phyloP scores from a whole-genome alignment of 148 eudicot genomes.

The Selenicereus undatus region DNA sequence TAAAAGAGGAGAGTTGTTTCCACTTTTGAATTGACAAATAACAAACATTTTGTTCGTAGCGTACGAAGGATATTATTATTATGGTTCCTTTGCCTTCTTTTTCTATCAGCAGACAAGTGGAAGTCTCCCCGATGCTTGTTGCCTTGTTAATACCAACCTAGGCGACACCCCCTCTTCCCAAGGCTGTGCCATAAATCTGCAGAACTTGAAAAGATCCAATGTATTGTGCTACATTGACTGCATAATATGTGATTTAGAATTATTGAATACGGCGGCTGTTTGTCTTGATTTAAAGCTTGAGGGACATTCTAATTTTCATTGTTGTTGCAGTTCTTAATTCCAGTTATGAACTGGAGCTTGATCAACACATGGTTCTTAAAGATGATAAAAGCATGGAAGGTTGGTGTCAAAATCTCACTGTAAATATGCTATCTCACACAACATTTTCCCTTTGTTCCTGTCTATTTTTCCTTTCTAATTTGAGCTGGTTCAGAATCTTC shows the following conservation, averaged over 20 bases:
- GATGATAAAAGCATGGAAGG: not conserved
- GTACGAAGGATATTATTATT: not conserved
- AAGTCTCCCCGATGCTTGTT: not conserved
- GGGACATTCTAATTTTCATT: not conserved
- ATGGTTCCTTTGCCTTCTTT: not conserved
- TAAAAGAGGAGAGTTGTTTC: not conserved
- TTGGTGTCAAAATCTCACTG: not conserved
- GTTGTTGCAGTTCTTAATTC: constrained; percentile 6
- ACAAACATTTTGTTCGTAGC: no score
- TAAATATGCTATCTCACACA: not conserved
- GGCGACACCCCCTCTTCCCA: not conserved
- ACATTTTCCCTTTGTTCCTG: not conserved
- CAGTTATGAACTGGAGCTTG: not conserved
- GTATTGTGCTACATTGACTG: not conserved
- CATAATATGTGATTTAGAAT: no score
- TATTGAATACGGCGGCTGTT: no score
- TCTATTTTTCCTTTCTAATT: not conserved
- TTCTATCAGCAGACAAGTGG: not conserved
- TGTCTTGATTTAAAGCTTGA: no score
- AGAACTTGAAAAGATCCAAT: not conserved
- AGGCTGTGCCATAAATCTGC: not conserved
- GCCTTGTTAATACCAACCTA: not conserved
- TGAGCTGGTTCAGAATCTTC: not conserved
- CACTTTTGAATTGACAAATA: not conserved
- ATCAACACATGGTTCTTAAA: not conserved